These are phyloP conservation scores for Galerina sulciceps DNA, from an alignment of 768 basidiomycete genomes.

Conservation along the genomic window DNA sequence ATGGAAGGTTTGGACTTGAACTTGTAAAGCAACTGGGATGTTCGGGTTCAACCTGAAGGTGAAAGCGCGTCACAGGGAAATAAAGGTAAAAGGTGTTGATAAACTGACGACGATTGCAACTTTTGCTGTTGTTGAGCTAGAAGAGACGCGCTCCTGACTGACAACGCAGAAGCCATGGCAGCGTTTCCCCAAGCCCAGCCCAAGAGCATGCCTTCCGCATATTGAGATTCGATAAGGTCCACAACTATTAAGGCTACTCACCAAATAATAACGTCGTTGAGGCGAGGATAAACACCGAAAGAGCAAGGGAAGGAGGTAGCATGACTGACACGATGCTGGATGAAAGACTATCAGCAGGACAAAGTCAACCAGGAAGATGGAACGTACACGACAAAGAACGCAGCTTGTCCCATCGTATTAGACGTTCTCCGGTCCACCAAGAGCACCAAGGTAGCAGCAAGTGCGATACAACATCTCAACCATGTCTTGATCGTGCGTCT, in stretches of 20 bases:
- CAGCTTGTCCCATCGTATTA: conserved; percentile 43
- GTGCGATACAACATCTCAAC: conserved; percentile 39
- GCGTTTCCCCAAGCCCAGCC: conserved; percentile 53
- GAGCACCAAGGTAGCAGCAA: conserved; percentile 36
- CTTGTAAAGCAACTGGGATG: conserved; percentile 30
- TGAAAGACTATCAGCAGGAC: not conserved
- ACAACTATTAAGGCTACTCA: conserved; percentile 2
- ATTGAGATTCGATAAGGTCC: not conserved
- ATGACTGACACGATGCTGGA: conserved; percentile 42
- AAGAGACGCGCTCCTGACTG: conserved; percentile 37
- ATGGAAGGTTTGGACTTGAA: conserved; percentile 37
- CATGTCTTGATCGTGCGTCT: conserved; percentile 43
- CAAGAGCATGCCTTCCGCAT: conserved; percentile 38
- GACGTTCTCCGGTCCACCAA: conserved; percentile 37
- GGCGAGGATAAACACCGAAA: conserved; percentile 41
- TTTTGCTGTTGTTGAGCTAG: conserved; percentile 36
- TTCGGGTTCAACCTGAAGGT: conserved; percentile 27
- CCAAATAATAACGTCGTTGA: conserved; percentile 37
- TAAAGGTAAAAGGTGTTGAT: too few species aligned
- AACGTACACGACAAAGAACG: conserved; percentile 42
- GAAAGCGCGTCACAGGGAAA: not conserved
- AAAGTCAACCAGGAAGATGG: not conserved
- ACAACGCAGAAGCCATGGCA: conserved; percentile 44
- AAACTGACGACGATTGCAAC: conserved; percentile 39
- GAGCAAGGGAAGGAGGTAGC: conserved; percentile 41